Conservation (phyloP, 495 filamentous ascomycete genomes). For the Rusavskia elegans region DNA sequence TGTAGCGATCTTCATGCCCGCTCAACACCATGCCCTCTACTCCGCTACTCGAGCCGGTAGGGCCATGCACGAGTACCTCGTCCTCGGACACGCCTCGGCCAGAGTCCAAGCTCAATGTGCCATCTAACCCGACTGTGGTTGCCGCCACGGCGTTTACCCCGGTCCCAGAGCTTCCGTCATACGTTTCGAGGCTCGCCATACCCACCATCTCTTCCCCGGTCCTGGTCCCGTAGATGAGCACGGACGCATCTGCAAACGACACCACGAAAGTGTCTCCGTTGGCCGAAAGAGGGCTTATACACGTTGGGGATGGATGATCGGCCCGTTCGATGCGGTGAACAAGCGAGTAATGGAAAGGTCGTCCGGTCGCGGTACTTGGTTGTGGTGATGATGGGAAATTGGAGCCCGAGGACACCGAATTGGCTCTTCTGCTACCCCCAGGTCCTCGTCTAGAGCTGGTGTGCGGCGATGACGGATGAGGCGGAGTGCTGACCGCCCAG, state of each 20-base stretch:
- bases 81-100: conserved; percentile 45
- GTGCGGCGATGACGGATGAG: conserved; percentile 66
- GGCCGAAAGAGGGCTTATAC: conserved; percentile 71
- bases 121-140: conserved; percentile 64
- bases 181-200: conserved; percentile 88
- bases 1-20: conserved; percentile 88
- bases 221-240: conserved; percentile 80
- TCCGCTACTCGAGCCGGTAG: conserved; percentile 70
- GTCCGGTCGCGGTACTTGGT: conserved; percentile 58
- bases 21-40: conserved; percentile 87
- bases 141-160: conserved; percentile 88
- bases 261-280: conserved; percentile 90
- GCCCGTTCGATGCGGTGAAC: conserved; percentile 67
- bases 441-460: conserved; percentile 49
- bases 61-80: conserved; percentile 52
- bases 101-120: conserved; percentile 46
- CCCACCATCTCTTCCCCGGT: conserved; percentile 80
- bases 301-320: conserved; percentile 68
- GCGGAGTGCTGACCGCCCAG: conserved; percentile 89
- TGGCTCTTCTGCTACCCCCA: conserved; percentile 65
- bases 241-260: conserved; percentile 74
- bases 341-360: conserved; percentile 50
- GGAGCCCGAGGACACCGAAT: conserved; percentile 80
- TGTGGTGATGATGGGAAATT: conserved; percentile 85
- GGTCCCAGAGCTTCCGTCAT: conserved; percentile 68